These are phyloP conservation scores for Ulota crispa DNA, from an alignment of 225 moss, liverwort and hornwort species.

Conservation along the genomic window DNA sequence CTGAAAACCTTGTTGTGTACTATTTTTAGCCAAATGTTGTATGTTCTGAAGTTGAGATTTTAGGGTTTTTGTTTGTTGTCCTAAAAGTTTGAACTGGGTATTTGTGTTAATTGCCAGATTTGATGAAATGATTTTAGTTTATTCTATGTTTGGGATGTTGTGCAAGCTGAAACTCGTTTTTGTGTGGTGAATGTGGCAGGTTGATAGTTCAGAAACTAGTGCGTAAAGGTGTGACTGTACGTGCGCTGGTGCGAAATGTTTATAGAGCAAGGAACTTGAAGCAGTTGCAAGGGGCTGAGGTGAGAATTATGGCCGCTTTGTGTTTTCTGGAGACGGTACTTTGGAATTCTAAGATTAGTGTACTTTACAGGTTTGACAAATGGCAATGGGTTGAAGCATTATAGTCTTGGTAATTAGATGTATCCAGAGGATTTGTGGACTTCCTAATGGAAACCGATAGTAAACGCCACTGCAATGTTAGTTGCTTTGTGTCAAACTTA, in stretches of 20 bases:
- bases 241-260: slow-evolving; percentile 71
- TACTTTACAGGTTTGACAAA: no score
- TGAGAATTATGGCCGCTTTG: not conserved
- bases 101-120: no score
- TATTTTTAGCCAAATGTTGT: no score
- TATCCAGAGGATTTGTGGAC: not conserved
- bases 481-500: not conserved
- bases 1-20: no score
- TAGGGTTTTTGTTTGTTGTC: no score
- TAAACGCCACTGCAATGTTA: not conserved
- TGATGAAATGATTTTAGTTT: no score
- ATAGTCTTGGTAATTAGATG: no score
- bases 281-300: slow-evolving; percentile 71
- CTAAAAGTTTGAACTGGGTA: no score
- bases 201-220: slow-evolving; percentile 74
- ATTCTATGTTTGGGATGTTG: not conserved
- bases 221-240: slow-evolving; percentile 68
- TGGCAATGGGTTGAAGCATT: no score
- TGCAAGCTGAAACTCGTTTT: not conserved
- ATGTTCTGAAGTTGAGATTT: no score
- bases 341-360: no score
- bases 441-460: accelerated
- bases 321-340: not conserved
- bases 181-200: slow-evolving; percentile 28
- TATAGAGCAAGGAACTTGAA: slow-evolving; percentile 59